Percentiles rank a stretch among this genome's conserved stretches.
phyloP scores from a whole-genome alignment of 176 grass and related monocot species.

The Ensete ventricosum region DNA sequence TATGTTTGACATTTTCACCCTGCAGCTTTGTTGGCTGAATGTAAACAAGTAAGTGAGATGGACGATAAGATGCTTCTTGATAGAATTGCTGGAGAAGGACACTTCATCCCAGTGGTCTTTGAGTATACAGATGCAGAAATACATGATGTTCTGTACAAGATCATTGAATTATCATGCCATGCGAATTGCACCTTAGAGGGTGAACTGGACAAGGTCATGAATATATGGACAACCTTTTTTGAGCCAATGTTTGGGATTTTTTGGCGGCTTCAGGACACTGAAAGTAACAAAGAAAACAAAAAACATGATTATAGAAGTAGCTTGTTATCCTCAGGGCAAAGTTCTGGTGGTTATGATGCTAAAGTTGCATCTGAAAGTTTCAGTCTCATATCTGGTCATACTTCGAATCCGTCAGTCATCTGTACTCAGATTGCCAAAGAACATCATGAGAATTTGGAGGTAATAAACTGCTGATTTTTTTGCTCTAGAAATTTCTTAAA shows the following conservation, averaged over 20 bases:
- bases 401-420: neutral
- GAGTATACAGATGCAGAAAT: slow-evolving; percentile 13
- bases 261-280: slow-evolving; percentile 20
- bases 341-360: neutral
- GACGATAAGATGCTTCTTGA: neutral
- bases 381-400: neutral
- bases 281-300: slow-evolving; percentile 1
- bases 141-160: slow-evolving; percentile 11
- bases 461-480: neutral
- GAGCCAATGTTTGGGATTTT: slow-evolving; percentile 11
- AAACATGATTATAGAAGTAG: neutral
- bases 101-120: slow-evolving; percentile 1
- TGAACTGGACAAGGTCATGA: slow-evolving; percentile 6
- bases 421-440: neutral
- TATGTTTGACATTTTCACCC: neutral
- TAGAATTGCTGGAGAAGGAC: neutral
- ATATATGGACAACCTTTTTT: slow-evolving; percentile 12
- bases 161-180: slow-evolving; percentile 7
- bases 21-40: slow-evolving; percentile 18
- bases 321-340: neutral
- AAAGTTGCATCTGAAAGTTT: neutral
- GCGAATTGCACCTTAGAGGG: neutral
- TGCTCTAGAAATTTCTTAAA: no score
- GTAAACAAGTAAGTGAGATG: slow-evolving; percentile 10
- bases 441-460: neutral